Percentiles rank a stretch among this genome's conserved stretches.
These are phyloP conservation scores for Arabidopsis arenosa DNA, from an alignment of 345 rosid genomes.

Conservation along the genomic window DNA sequence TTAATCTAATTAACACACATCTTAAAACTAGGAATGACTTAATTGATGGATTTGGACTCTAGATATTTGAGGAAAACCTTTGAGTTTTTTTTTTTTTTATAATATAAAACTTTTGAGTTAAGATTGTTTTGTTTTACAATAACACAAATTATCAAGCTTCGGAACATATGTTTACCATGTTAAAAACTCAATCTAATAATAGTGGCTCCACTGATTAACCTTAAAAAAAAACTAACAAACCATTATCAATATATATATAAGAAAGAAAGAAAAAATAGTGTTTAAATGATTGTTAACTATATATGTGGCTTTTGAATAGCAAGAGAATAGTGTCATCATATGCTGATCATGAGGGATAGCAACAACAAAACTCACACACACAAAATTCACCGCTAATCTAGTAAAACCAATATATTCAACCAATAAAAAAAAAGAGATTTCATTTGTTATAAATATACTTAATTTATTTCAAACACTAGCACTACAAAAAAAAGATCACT, in stretches of 20 bases:
- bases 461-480: slow-evolving; percentile 15
- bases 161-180: background rate
- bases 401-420: slow-evolving; percentile 21
- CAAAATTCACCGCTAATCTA: slow-evolving; percentile 3
- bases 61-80: too few relatives aligned
- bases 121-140: background rate
- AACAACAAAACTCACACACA: background rate
- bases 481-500: background rate
- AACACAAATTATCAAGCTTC: background rate
- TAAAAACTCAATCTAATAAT: slow-evolving; percentile 14
- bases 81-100: too few relatives aligned
- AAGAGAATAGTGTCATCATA: slow-evolving; percentile 22
- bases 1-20: background rate
- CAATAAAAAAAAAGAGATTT: background rate
- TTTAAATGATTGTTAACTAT: background rate
- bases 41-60: too few relatives aligned
- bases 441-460: background rate
- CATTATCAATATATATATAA: background rate
- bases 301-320: background rate
- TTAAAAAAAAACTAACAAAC: background rate
- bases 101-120: background rate
- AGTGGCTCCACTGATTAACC: background rate
- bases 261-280: background rate
- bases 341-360: background rate
- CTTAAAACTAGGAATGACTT: background rate